These are phyloP conservation scores for Erodium chrysanthum DNA, from an alignment of 441 rosid species.

Conservation along the genomic window DNA sequence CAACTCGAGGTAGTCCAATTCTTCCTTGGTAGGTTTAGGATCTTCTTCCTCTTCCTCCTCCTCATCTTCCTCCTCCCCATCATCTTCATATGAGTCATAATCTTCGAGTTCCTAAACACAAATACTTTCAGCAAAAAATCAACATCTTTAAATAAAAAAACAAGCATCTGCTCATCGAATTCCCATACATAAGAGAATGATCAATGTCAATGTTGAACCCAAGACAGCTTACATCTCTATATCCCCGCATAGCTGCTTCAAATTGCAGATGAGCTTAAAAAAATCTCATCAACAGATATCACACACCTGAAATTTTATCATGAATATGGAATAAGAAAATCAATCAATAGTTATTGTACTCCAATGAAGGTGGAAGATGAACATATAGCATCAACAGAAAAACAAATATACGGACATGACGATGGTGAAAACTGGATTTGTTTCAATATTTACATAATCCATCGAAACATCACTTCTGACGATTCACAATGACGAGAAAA, in stretches of 20 bases:
- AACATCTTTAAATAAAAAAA: background rate
- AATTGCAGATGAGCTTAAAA: background rate
- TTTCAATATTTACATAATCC: background rate
- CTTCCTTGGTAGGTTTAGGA: constrained; percentile 56
- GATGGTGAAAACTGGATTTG: background rate
- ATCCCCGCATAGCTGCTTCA: background rate
- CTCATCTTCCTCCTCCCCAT: constrained; percentile 24
- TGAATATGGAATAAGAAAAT: background rate
- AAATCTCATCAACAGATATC: background rate
- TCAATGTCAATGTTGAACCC: constrained; percentile 3
- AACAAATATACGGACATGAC: background rate
- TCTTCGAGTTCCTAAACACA: constrained; percentile 53
- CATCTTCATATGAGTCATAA: constrained; percentile 63
- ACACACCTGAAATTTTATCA: background rate
- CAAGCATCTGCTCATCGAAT: background rate
- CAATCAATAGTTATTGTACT: background rate
- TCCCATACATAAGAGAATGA: background rate
- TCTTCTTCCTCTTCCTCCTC: constrained; percentile 35
- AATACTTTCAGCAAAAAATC: background rate
- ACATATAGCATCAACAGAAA: background rate
- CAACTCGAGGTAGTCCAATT: constrained; percentile 50
- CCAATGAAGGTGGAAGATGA: background rate
- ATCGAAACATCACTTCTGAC: background rate
- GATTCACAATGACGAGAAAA: background rate
- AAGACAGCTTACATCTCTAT: constrained; percentile 1